Conservation (phyloP, 305 asterid genomes). For the Fraxinus angustifolia region DNA sequence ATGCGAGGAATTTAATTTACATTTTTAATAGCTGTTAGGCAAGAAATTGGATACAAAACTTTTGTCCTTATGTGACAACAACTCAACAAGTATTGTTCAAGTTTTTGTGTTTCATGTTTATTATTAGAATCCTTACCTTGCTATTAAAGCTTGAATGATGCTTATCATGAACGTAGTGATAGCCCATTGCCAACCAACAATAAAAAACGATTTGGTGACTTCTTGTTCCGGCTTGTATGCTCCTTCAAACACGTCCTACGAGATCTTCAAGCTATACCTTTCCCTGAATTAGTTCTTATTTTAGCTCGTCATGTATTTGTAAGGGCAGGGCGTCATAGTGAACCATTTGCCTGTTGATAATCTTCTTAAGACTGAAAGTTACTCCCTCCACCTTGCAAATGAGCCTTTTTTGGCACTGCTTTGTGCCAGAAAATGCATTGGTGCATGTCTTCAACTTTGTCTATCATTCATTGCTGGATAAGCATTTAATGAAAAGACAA, state of each 20-base stretch:
- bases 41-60: background rate
- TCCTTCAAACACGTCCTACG: background rate
- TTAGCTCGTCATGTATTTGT: background rate
- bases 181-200: background rate
- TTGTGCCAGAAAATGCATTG: background rate
- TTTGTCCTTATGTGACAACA: background rate
- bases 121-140: background rate
- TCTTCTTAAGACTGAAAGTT: background rate
- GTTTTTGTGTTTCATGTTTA: background rate
- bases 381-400: background rate
- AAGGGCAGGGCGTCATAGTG: background rate
- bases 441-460: background rate
- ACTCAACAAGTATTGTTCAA: background rate
- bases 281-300: background rate
- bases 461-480: background rate
- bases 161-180: background rate
- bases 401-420: background rate
- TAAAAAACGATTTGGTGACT: background rate
- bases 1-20: background rate
- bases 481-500: background rate
- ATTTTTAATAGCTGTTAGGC: background rate
- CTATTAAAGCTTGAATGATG: background rate
- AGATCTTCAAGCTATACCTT: conserved; percentile 18
- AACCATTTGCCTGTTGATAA: background rate
- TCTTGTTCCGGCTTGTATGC: background rate